Evolutionary conservation across 129 eudicot species (phyloP).

Genomic region (Heracleum sosnowskyi): DNA sequence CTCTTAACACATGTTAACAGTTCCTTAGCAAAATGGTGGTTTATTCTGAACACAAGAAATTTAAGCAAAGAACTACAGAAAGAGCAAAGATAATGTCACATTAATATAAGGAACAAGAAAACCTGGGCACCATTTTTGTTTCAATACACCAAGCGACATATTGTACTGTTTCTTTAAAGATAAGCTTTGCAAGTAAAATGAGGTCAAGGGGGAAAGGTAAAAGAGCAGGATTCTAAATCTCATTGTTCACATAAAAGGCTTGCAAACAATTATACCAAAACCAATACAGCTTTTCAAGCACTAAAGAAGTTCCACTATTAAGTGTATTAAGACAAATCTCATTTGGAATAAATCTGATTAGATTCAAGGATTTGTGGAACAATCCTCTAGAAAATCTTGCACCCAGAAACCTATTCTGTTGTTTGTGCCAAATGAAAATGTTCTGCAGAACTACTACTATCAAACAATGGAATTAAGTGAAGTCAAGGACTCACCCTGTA

Average conservation of each 20-base stretch:
- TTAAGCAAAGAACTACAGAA: background rate
- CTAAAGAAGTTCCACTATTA: background rate
- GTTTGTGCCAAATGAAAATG: background rate
- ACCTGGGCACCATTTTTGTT: background rate
- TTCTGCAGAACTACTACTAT: background rate
- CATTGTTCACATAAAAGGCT: background rate
- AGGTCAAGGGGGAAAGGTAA: background rate
- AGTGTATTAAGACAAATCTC: background rate
- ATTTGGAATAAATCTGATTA: background rate
- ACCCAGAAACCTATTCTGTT: background rate
- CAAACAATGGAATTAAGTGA: no score
- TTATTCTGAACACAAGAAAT: background rate
- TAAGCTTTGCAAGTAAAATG: background rate
- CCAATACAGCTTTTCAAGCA: background rate
- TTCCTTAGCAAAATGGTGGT: background rate
- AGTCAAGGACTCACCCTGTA: background rate
- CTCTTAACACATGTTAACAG: background rate
- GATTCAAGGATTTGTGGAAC: background rate
- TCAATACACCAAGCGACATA: background rate
- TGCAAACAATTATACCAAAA: background rate
- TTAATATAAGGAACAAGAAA: background rate
- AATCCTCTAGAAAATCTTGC: background rate
- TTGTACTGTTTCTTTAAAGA: background rate
- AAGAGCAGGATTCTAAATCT: background rate
- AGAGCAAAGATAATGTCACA: background rate